These are phyloP conservation scores for Talaromyces atroroseus DNA, from an alignment of 2,329 filamentous ascomycete species.

Conservation along the genomic window DNA sequence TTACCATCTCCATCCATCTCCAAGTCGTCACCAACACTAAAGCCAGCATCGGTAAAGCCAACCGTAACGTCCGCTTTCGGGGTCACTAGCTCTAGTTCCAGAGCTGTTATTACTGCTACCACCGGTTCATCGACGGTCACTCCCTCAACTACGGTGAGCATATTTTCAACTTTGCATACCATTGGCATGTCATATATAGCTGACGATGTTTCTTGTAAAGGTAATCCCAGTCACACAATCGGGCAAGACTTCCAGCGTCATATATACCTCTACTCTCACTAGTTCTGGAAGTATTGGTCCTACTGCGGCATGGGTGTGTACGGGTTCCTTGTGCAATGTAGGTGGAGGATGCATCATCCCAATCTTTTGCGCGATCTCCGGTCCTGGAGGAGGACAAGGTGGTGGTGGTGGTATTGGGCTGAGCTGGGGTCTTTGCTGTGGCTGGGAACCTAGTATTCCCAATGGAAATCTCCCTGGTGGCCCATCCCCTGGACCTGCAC, in stretches of 20 bases:
- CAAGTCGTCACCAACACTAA: neutral
- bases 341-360: neutral
- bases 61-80: neutral
- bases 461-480: neutral
- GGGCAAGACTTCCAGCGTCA: neutral
- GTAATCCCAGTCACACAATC: neutral
- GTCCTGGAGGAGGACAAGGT: too few species aligned
- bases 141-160: neutral
- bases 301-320: neutral
- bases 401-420: neutral
- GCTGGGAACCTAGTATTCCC: neutral
- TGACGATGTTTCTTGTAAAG: neutral
- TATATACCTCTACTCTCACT: neutral
- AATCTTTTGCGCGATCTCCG: neutral
- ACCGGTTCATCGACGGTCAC: neutral
- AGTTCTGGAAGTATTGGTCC: neutral
- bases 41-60: neutral
- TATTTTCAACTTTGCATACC: neutral
- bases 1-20: neutral
- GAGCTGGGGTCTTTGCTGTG: neutral
- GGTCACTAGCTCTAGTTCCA: neutral
- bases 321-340: neutral
- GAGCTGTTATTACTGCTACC: neutral
- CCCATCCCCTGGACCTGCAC: neutral
- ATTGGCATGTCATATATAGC: neutral